These are phyloP conservation scores for Jatropha podagrica DNA, from an alignment of 441 rosid genomes.

Conservation along the genomic window DNA sequence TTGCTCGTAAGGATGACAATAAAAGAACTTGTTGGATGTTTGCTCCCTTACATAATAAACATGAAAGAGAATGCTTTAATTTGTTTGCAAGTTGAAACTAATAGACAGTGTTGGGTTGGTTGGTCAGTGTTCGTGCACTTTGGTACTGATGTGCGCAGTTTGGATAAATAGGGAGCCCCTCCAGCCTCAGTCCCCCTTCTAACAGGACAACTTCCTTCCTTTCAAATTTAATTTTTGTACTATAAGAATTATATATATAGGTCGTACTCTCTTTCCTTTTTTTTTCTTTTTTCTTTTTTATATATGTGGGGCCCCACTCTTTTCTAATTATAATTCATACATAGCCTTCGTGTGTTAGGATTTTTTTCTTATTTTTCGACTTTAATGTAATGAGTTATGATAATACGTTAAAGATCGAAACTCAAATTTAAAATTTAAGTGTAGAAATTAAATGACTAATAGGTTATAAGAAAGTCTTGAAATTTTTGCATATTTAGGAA, in stretches of 20 bases:
- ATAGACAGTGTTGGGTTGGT: neutral
- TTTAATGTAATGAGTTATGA: no score
- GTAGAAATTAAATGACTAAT: no score
- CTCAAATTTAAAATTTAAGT: no score
- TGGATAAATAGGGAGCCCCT: conserved; percentile 14
- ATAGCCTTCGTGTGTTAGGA: no score
- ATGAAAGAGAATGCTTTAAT: neutral
- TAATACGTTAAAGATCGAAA: no score
- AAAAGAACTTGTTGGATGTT: neutral
- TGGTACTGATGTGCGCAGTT: conserved; percentile 21
- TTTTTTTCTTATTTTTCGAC: no score
- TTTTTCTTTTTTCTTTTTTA: neutral
- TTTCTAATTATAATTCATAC: no score
- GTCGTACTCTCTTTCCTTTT: neutral
- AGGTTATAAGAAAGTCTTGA: no score
- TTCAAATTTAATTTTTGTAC: neutral
- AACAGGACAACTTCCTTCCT: conserved; percentile 6
- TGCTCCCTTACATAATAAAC: neutral
- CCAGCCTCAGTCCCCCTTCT: neutral
- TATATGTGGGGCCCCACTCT: no score
- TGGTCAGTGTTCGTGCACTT: conserved; percentile 28
- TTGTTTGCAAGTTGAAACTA: conserved; percentile 20
- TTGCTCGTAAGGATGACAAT: neutral
- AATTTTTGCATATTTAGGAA: no score
- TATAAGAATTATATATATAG: neutral